Evolutionary conservation across 2,329 filamentous ascomycete genomes (phyloP).

Genomic region (Fusarium cicatricum): DNA sequence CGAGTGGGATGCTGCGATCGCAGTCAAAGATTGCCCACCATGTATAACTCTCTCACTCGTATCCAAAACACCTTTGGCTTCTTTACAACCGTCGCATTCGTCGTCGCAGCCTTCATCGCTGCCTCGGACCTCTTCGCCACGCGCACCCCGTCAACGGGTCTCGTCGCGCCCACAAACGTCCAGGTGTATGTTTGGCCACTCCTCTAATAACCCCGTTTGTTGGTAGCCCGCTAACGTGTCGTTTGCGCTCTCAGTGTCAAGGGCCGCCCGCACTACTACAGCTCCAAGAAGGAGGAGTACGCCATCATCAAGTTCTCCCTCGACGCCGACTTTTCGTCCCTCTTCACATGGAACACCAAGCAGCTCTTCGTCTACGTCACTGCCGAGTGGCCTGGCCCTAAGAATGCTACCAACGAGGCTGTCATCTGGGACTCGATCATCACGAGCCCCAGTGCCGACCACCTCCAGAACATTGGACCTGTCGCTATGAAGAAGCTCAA

Average conservation of each 20-base stretch:
- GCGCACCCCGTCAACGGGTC: slow-evolving; percentile 69
- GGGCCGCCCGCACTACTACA: slow-evolving; percentile 96
- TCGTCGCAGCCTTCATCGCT: slow-evolving; percentile 81
- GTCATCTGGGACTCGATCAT: slow-evolving; percentile 98
- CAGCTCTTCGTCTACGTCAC: slow-evolving; percentile 97
- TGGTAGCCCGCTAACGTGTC: slow-evolving; percentile 9
- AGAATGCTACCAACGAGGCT: slow-evolving; percentile 68
- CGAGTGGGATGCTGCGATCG: slow-evolving; percentile 26
- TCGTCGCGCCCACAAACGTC: slow-evolving; percentile 74
- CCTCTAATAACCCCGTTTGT: background rate
- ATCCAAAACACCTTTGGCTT: slow-evolving; percentile 95
- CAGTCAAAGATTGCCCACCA: slow-evolving; percentile 54
- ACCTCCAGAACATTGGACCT: slow-evolving; percentile 68
- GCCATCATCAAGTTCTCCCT: slow-evolving; percentile 93
- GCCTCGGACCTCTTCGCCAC: slow-evolving; percentile 77
- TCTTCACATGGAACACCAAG: slow-evolving; percentile 99
- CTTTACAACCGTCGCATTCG: slow-evolving; percentile 93
- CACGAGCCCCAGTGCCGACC: slow-evolving; percentile 72
- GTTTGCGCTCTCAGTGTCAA: slow-evolving; percentile 67
- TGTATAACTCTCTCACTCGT: slow-evolving; percentile 89
- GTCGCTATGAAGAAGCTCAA: slow-evolving; percentile 68
- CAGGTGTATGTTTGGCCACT: slow-evolving; percentile 73
- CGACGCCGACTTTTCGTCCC: slow-evolving; percentile 86
- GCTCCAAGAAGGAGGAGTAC: slow-evolving; percentile 91
- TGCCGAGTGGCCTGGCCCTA: slow-evolving; percentile 68